Evolutionary conservation across 495 filamentous ascomycete genomes (phyloP).

Genomic region (Penicillium verhagenii): DNA sequence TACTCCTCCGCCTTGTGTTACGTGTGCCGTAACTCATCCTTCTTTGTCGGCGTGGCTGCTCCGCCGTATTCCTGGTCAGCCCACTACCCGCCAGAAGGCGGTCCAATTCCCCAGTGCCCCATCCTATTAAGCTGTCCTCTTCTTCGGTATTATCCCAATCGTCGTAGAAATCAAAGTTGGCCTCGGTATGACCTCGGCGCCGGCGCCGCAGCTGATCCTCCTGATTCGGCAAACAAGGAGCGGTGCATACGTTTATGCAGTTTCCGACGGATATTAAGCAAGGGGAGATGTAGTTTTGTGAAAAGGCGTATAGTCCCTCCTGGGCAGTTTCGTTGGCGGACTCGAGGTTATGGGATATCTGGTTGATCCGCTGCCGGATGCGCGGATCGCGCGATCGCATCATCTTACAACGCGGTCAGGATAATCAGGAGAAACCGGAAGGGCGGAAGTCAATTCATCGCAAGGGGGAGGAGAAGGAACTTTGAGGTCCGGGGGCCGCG

Average conservation of each 20-base stretch:
- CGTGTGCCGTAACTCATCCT: slow-evolving; percentile 89
- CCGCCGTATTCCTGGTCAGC: slow-evolving; percentile 41
- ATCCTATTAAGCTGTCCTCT: slow-evolving; percentile 63
- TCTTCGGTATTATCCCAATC: slow-evolving; percentile 85
- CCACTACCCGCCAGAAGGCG: slow-evolving; percentile 77
- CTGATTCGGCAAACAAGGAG: slow-evolving; percentile 67
- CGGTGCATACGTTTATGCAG: slow-evolving; percentile 67
- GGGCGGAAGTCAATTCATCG: slow-evolving; percentile 13
- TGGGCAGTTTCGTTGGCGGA: slow-evolving; percentile 89
- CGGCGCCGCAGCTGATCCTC: slow-evolving; percentile 72
- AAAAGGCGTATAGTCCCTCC: slow-evolving; percentile 82
- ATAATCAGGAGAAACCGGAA: background rate
- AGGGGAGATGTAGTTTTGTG: slow-evolving; percentile 78
- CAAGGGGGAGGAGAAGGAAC: slow-evolving; percentile 4
- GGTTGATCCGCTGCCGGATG: slow-evolving; percentile 89
- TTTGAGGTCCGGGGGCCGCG: background rate
- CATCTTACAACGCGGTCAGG: slow-evolving; percentile 25
- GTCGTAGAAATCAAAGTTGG: slow-evolving; percentile 96
- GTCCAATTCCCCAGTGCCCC: slow-evolving; percentile 85
- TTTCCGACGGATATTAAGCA: slow-evolving; percentile 67
- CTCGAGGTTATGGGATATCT: slow-evolving; percentile 89
- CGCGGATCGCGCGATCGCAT: slow-evolving; percentile 84
- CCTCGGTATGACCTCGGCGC: slow-evolving; percentile 68
- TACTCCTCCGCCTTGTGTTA: slow-evolving; percentile 62
- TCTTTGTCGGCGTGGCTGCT: slow-evolving; percentile 71